Conservation (phyloP, 331 rosid genomes). For the Dryas integrifolia region DNA sequence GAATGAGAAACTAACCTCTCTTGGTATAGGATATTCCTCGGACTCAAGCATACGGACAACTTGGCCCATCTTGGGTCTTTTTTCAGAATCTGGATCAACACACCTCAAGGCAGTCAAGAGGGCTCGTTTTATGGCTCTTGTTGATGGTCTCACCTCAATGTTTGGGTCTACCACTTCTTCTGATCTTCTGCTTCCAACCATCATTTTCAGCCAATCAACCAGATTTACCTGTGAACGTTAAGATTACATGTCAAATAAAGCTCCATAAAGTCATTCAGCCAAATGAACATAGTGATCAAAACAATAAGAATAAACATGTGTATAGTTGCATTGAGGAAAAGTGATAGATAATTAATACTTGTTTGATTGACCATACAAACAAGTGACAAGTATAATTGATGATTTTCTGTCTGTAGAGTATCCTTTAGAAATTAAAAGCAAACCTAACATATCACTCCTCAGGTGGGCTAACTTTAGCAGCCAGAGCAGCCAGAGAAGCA, state of each 20-base stretch:
- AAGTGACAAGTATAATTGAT: neutral
- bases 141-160: constrained; percentile 75
- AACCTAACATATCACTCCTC: neutral
- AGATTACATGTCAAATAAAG: constrained; percentile 17
- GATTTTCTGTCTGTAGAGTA: neutral
- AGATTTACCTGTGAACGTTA: constrained; percentile 63
- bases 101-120: constrained; percentile 91
- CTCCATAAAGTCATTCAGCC: neutral
- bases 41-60: constrained; percentile 94
- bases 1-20: constrained; percentile 59
- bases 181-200: constrained; percentile 87
- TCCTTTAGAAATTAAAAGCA: neutral
- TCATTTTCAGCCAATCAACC: constrained; percentile 93
- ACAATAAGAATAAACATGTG: neutral
- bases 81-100: constrained; percentile 85
- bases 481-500: neutral
- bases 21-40: constrained; percentile 66
- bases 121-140: constrained; percentile 76
- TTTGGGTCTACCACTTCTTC: constrained; percentile 90
- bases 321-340: neutral
- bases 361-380: neutral
- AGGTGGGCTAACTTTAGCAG: neutral
- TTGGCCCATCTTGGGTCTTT: constrained; percentile 92
- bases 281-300: constrained; percentile 1
- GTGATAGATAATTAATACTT: neutral